Evolutionary conservation across 2,329 filamentous ascomycete species (phyloP).

Genomic region (Aspergillus amoenus): DNA sequence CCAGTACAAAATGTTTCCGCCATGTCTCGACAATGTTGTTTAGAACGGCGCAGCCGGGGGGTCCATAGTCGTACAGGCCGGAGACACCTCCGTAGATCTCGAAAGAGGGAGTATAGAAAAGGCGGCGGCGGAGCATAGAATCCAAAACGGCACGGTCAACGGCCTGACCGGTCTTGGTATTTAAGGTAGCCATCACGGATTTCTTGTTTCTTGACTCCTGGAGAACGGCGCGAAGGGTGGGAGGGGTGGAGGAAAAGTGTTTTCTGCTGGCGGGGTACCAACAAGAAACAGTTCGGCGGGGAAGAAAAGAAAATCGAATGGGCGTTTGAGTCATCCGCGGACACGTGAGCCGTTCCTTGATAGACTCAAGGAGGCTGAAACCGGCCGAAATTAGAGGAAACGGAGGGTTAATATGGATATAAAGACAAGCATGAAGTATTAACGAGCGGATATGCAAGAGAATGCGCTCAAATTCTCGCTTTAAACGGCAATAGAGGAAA

Average conservation of each 20-base stretch:
- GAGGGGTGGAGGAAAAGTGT: conserved; percentile 42
- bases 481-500: neutral
- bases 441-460: neutral
- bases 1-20: conserved; percentile 90
- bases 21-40: conserved; percentile 85
- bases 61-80: conserved; percentile 91
- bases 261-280: conserved; percentile 21
- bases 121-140: conserved; percentile 77
- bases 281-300: conserved; percentile 31
- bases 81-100: conserved; percentile 91
- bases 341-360: conserved; percentile 23
- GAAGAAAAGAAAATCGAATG: conserved; percentile 36
- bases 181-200: conserved; percentile 59
- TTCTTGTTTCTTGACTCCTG: conserved; percentile 35
- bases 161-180: conserved; percentile 84
- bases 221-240: conserved; percentile 26
- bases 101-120: conserved; percentile 95
- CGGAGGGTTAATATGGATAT: neutral
- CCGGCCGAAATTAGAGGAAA: neutral
- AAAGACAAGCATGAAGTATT: neutral
- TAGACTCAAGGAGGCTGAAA: neutral
- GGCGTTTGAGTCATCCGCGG: conserved; percentile 42
- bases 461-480: neutral
- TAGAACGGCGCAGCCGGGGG: conserved; percentile 81
- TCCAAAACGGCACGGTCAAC: conserved; percentile 82